phyloP scores from a whole-genome alignment of 805 yeast species.

The Saccharomycopsis synnaedendra region DNA sequence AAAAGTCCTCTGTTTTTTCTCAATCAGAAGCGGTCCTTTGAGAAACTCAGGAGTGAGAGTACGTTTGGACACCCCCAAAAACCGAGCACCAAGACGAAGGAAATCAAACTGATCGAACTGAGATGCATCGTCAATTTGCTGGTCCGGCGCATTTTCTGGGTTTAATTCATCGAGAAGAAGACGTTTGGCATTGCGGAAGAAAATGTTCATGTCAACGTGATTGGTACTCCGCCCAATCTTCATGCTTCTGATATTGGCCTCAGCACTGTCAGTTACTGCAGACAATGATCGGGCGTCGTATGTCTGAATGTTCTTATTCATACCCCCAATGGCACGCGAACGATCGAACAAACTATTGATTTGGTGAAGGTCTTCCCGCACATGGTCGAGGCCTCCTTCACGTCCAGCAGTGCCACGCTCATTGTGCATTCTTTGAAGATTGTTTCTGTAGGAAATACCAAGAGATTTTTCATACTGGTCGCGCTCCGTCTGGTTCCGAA shows the following conservation, averaged over 20 bases:
- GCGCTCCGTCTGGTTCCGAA: conserved; percentile 17
- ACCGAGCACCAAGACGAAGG: conserved; percentile 45
- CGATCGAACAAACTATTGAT: conserved; percentile 36
- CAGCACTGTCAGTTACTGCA: conserved; percentile 50
- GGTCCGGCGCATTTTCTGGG: conserved; percentile 18
- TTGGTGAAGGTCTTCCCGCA: conserved; percentile 31
- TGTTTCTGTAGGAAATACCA: conserved; percentile 3
- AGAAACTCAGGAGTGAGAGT: conserved; percentile 48
- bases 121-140: conserved; percentile 19
- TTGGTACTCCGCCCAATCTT: conserved; percentile 45
- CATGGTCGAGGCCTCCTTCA: conserved; percentile 44
- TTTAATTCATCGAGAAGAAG: conserved; percentile 26
- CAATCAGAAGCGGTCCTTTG: conserved; percentile 59
- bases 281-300: conserved; percentile 55
- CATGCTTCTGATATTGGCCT: conserved; percentile 49
- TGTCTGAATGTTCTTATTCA: conserved; percentile 34
- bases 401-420: conserved; percentile 42
- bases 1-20: conserved; percentile 33
- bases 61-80: conserved; percentile 32
- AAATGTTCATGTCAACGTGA: conserved; percentile 37
- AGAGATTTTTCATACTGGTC: conserved; percentile 16
- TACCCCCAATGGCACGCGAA: conserved; percentile 26
- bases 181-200: conserved; percentile 27
- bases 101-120: conserved; percentile 43
- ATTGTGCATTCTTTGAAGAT: conserved; percentile 9